A percentile compares a stretch with the other conserved stretches of the same genome.
Conservation (phyloP, 495 filamentous ascomycete genomes). For the Letharia columbiana region DNA sequence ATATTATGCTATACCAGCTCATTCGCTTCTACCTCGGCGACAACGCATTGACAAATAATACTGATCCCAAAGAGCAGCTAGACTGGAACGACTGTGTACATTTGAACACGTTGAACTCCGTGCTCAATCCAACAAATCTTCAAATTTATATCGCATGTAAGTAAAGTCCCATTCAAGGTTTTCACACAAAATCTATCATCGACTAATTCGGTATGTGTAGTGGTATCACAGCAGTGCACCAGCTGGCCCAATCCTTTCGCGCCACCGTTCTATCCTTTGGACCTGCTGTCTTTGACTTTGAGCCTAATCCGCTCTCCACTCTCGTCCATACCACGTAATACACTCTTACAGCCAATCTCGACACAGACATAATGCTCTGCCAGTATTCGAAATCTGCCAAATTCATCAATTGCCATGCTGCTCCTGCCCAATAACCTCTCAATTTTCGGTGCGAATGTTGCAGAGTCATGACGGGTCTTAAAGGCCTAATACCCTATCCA, state of each 20-base stretch:
- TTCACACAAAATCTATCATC: not conserved
- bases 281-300: not conserved
- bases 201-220: not conserved
- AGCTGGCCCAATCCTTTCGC: conserved; percentile 1
- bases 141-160: conserved; percentile 5
- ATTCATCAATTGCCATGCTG: not conserved
- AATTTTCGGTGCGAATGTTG: too few species aligned
- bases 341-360: not conserved
- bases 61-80: conserved; percentile 6
- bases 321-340: not conserved
- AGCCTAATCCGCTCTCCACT: not conserved
- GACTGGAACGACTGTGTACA: not conserved
- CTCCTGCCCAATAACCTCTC: not conserved
- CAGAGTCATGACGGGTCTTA: not conserved
- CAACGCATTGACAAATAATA: not conserved
- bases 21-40: conserved; percentile 7
- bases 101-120: not conserved
- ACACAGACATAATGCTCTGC: not conserved
- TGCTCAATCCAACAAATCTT: conserved; percentile 9
- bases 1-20: conserved; percentile 7
- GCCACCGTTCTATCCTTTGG: not conserved
- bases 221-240: not conserved
- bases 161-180: not conserved
- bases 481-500: not conserved
- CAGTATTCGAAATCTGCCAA: not conserved